These are phyloP conservation scores for Trichoderma simmonsii DNA, from an alignment of 2,329 filamentous ascomycete species.

Conservation along the genomic window DNA sequence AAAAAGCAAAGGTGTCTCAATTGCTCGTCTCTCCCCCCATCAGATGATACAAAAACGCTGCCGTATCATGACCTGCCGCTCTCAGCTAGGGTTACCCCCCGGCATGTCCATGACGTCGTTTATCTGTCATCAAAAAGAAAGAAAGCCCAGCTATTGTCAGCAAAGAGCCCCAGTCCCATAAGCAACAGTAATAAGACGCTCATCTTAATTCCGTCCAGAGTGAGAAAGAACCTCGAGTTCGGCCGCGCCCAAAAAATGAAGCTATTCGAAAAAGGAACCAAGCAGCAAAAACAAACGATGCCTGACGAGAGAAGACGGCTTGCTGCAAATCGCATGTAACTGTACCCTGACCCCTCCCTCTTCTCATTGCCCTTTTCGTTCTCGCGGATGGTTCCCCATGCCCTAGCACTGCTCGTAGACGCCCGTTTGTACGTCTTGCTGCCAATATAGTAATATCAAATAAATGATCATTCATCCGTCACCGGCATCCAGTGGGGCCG, in stretches of 20 bases:
- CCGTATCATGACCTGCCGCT: conserved; percentile 13
- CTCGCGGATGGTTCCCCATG: neutral
- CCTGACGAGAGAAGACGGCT: neutral
- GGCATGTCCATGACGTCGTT: conserved; percentile 2
- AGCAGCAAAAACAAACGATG: neutral
- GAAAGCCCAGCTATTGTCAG: neutral
- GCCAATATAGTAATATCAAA: conserved; percentile 3
- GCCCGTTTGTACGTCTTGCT: neutral
- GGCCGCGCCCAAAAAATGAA: neutral
- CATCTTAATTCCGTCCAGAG: neutral
- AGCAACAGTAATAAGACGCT: neutral
- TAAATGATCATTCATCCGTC: conserved; percentile 15
- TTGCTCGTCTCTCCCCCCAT: neutral
- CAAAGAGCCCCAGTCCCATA: conserved; percentile 2
- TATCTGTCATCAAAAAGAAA: neutral
- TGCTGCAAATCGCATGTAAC: neutral
- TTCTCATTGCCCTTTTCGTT: neutral
- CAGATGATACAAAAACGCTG: neutral
- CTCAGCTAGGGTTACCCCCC: neutral
- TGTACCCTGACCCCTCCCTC: neutral
- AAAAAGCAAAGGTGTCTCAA: neutral
- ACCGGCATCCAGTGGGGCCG: conserved; percentile 1
- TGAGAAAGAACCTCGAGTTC: neutral
- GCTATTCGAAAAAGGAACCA: neutral
- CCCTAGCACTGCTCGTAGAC: neutral